phyloP scores from a whole-genome alignment of 2,329 filamentous ascomycete genomes.

The Diaporthe destruens region DNA sequence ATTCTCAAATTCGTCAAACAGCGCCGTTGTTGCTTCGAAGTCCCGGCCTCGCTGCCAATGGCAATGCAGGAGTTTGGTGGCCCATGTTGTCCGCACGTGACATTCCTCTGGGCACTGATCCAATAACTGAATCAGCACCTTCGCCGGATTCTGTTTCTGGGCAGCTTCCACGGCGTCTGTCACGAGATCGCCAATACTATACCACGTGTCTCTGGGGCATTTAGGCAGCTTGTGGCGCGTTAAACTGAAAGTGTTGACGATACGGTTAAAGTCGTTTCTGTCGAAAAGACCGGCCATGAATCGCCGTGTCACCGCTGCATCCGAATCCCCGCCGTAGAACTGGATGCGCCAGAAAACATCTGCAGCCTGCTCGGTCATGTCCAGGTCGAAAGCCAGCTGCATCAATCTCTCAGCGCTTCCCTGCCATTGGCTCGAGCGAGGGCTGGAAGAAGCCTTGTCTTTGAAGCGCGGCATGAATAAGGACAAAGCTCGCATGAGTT shows the following conservation, averaged over 20 bases:
- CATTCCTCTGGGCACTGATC: slow-evolving; percentile 43
- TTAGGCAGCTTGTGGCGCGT: slow-evolving; percentile 46
- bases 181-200: slow-evolving; percentile 49
- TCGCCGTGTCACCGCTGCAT: slow-evolving; percentile 48
- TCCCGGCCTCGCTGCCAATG: slow-evolving; percentile 51
- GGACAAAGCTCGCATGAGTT: slow-evolving; percentile 46
- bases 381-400: slow-evolving; percentile 46
- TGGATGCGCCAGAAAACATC: slow-evolving; percentile 52
- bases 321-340: slow-evolving; percentile 44
- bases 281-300: slow-evolving; percentile 50
- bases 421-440: slow-evolving; percentile 35
- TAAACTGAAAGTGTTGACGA: slow-evolving; percentile 52
- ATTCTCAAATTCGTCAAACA: slow-evolving; percentile 47
- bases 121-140: slow-evolving; percentile 50
- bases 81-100: slow-evolving; percentile 52
- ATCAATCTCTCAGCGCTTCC: slow-evolving; percentile 36
- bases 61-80: slow-evolving; percentile 52
- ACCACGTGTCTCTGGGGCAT: slow-evolving; percentile 31
- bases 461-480: slow-evolving; percentile 51
- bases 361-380: slow-evolving; percentile 44
- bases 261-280: slow-evolving; percentile 48
- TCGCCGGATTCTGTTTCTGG: slow-evolving; percentile 46
- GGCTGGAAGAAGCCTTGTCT: slow-evolving; percentile 40
- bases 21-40: slow-evolving; percentile 45
- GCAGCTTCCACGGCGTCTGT: slow-evolving; percentile 50